phyloP scores from a whole-genome alignment of 192 early-diverging fungal genomes.

The Coemansia sp. region DNA sequence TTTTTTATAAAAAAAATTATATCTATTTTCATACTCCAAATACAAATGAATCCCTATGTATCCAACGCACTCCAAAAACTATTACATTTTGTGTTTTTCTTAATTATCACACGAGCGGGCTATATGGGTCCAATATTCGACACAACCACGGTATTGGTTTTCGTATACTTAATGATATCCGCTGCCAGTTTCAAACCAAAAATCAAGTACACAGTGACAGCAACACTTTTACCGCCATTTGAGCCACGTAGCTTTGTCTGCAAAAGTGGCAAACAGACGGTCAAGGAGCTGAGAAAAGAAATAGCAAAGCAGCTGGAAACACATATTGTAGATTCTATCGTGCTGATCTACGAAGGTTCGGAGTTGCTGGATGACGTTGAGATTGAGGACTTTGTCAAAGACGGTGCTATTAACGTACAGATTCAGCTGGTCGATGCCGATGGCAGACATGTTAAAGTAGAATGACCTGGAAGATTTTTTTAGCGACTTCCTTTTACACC shows the following conservation, averaged over 20 bases:
- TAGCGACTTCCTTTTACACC: too few species aligned
- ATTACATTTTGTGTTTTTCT: not conserved
- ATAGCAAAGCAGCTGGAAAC: not conserved
- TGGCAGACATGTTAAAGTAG: not conserved
- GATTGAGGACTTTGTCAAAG: not conserved
- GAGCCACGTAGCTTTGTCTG: not conserved
- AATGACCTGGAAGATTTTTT: too few species aligned
- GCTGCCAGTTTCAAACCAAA: not conserved
- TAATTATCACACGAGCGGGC: not conserved
- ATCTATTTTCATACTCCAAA: not conserved
- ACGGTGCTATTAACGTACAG: not conserved
- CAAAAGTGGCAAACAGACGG: not conserved
- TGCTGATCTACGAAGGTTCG: not conserved
- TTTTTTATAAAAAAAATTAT: not conserved
- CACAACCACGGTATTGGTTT: not conserved
- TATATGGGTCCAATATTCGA: not conserved
- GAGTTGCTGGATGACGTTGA: conserved; percentile 5
- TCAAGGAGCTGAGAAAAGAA: not conserved
- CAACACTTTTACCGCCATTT: not conserved
- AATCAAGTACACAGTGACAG: not conserved
- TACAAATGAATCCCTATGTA: not conserved
- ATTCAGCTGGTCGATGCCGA: not conserved
- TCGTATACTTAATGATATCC: not conserved
- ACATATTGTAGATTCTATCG: not conserved
- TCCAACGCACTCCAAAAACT: not conserved